A percentile compares a stretch with the other conserved stretches of the same genome.
These are phyloP conservation scores for Lippia alba DNA, from an alignment of 305 asterid genomes.

Conservation along the genomic window DNA sequence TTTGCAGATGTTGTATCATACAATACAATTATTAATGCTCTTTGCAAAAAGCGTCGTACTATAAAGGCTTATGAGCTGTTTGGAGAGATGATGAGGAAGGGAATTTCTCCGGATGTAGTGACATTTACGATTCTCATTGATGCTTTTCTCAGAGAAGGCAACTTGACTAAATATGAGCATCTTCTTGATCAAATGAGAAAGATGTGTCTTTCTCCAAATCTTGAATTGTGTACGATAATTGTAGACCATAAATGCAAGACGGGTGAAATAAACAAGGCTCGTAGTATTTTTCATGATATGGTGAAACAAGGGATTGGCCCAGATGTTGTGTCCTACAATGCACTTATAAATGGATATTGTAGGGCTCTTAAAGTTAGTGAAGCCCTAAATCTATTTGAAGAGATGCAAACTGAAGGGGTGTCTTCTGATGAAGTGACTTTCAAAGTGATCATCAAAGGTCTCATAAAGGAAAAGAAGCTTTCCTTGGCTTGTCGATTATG, in stretches of 20 bases:
- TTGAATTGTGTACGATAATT: slow-evolving; percentile 69
- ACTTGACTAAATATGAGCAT: slow-evolving; percentile 54
- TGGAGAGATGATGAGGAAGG: slow-evolving; percentile 77
- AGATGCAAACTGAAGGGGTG: slow-evolving; percentile 68
- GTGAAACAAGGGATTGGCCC: slow-evolving; percentile 68
- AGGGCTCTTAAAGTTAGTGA: slow-evolving; percentile 65
- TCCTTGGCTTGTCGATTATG: slow-evolving; percentile 78
- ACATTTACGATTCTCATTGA: slow-evolving; percentile 81
- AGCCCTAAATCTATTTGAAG: slow-evolving; percentile 71
- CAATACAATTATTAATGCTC: slow-evolving; percentile 73
- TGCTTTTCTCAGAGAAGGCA: slow-evolving; percentile 72
- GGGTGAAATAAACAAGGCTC: slow-evolving; percentile 64
- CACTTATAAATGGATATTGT: slow-evolving; percentile 78
- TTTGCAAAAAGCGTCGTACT: slow-evolving; percentile 62
- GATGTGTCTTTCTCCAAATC: slow-evolving; percentile 64
- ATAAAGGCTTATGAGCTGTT: slow-evolving; percentile 68
- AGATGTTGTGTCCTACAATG: slow-evolving; percentile 79
- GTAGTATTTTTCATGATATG: slow-evolving; percentile 65
- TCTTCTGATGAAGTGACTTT: slow-evolving; percentile 82
- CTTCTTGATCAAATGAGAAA: slow-evolving; percentile 78
- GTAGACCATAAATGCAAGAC: slow-evolving; percentile 71
- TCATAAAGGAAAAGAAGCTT: slow-evolving; percentile 69
- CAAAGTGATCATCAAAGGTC: slow-evolving; percentile 74
- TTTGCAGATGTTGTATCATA: slow-evolving; percentile 82
- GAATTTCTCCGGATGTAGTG: slow-evolving; percentile 75